A percentile compares a stretch with the other conserved stretches of the same genome.
These are phyloP conservation scores for Saccharomycopsis fodiens DNA, from an alignment of 805 yeast genomes.

Conservation along the genomic window DNA sequence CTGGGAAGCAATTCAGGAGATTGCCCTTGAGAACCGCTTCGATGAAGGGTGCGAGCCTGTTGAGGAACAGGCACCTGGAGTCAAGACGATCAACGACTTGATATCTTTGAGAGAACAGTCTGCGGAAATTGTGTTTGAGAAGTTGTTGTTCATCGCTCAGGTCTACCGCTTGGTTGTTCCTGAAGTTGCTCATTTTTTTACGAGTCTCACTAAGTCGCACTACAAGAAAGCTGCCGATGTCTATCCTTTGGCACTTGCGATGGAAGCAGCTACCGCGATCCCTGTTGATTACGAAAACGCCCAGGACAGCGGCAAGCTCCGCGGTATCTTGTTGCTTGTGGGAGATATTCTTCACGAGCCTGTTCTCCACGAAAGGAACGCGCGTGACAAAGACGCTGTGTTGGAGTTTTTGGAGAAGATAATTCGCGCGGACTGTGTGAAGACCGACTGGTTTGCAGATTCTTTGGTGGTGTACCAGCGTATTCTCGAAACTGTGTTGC, in stretches of 20 bases:
- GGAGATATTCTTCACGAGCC: not conserved
- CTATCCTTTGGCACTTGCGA: not conserved
- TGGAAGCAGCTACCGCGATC: conserved; percentile 31
- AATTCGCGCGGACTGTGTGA: conserved; percentile 31
- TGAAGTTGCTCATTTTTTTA: conserved; percentile 34
- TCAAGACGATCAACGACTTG: conserved; percentile 34
- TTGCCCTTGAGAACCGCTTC: not conserved
- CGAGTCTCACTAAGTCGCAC: conserved; percentile 22
- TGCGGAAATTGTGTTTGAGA: conserved; percentile 30
- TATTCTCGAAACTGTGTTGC: conserved; percentile 41
- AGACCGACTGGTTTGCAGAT: conserved; percentile 51
- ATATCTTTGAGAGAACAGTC: conserved; percentile 32
- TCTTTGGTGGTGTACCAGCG: conserved; percentile 50
- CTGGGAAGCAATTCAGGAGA: conserved; percentile 25
- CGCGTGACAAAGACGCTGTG: conserved; percentile 28
- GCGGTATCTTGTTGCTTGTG: conserved; percentile 22
- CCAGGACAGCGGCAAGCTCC: conserved; percentile 30
- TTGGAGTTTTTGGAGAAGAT: conserved; percentile 30
- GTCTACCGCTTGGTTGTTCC: conserved; percentile 33
- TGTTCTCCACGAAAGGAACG: not conserved
- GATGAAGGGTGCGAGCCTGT: conserved; percentile 27
- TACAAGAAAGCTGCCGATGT: not conserved
- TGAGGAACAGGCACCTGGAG: conserved; percentile 32
- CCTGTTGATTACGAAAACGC: conserved; percentile 26
- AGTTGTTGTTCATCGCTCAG: conserved; percentile 37